Evolutionary conservation across 345 rosid species (phyloP), one percentile per base, ranked within the genome.

Genomic region (Dimocarpus longan): DNA sequence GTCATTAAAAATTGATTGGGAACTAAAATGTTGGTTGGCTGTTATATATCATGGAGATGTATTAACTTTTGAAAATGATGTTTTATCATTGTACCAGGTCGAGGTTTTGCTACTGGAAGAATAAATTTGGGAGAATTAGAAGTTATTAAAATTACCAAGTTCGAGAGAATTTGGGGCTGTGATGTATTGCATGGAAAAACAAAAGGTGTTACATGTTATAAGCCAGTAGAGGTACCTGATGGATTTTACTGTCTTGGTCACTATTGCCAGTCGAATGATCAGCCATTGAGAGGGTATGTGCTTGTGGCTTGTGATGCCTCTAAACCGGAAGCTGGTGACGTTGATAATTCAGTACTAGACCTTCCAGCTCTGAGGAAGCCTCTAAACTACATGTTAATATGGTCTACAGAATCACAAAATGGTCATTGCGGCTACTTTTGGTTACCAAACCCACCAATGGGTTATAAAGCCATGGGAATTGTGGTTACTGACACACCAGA

Each of bases 391-490:
- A 80, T 92, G 8, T 78, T 86, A 77, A 67, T 93, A 65, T 89
- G 93, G 95, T 81, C 80, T 74, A 66, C 79, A 5, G 89, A 87
- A 70, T 77, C 91, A 22, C 77, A 80, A 40, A 69, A 78, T 15
- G 67, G 87, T 59, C 88, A 85, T 8, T 8, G 82, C 57, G 89
- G 89, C 60, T 95, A 89, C 80, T 95, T 95, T 73, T 95, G 98
- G 98, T 82, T 84, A 67, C 97, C 98, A 21, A 93, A 89, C 74
- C 89, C 98, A 21, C 98, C 97, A 0, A 59, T 46, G 50, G 98
- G 98, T 76, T 95, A 95, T 75, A 91, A 78, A 89, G 90, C 98
- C 50, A 79, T 91, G 93, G 98, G 98, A 24, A 67, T 95, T 68
- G 75, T 93, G 68, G 98, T 93, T 26, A 91, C 97, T 4, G 54